Conservation (phyloP, 129 eudicot genomes). For the Saposhnikovia divaricata region DNA sequence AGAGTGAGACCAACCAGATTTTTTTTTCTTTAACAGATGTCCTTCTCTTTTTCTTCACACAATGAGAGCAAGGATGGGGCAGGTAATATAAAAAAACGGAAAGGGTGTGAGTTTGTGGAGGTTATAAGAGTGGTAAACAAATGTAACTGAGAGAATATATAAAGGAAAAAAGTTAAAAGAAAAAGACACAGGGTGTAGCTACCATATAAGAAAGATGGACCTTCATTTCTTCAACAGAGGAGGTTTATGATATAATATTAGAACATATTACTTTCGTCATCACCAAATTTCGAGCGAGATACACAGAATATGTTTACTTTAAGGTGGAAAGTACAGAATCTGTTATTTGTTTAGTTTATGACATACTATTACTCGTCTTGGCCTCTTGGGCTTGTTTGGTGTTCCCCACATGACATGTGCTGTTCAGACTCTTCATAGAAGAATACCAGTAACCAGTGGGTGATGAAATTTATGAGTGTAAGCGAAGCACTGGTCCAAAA, state of each 20-base stretch:
- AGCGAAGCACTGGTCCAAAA: background rate
- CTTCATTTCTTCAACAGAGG: background rate
- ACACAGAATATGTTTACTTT: background rate
- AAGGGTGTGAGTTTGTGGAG: slow-evolving; percentile 10
- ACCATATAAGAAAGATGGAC: background rate
- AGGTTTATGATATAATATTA: background rate
- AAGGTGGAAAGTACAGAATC: background rate
- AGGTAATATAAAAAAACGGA: background rate
- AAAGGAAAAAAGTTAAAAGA: slow-evolving; percentile 23
- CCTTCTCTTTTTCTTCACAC: slow-evolving; percentile 13
- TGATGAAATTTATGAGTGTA: background rate
- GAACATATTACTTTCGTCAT: background rate
- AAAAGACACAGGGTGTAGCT: slow-evolving; percentile 1
- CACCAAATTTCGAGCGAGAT: background rate
- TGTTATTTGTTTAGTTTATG: background rate
- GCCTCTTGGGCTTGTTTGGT: background rate
- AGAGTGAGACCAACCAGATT: background rate
- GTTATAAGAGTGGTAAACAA: background rate
- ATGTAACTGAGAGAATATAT: slow-evolving; percentile 22
- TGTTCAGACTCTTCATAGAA: background rate
- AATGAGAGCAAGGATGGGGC: slow-evolving; percentile 15
- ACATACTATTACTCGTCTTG: background rate
- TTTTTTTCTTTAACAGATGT: background rate
- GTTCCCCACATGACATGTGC: slow-evolving; percentile 1
- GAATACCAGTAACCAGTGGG: background rate